Conservation (phyloP, 441 rosid genomes). For the Erysimum cheiri region DNA sequence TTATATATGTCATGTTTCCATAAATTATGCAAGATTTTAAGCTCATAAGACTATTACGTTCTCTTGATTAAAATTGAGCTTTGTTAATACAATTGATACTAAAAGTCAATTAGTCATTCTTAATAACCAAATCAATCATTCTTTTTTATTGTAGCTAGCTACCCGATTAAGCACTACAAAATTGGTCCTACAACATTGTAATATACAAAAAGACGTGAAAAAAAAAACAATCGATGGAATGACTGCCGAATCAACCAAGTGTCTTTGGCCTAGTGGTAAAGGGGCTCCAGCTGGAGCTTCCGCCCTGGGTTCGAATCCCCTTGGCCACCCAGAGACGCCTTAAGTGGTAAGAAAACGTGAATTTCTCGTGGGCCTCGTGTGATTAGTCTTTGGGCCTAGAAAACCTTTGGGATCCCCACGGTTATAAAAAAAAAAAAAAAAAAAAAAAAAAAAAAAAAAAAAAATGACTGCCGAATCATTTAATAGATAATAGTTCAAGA, state of each 20-base stretch:
- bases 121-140: background rate
- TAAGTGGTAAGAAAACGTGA: too few relatives aligned
- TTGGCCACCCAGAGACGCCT: too few relatives aligned
- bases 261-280: too few relatives aligned
- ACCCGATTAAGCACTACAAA: slow-evolving; percentile 4
- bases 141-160: background rate
- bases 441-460: too few relatives aligned
- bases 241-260: too few relatives aligned
- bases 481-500: background rate
- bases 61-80: background rate
- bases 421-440: too few relatives aligned
- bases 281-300: too few relatives aligned
- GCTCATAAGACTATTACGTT: slow-evolving; percentile 1
- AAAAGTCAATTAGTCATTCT: background rate
- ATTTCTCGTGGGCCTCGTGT: too few relatives aligned
- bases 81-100: background rate
- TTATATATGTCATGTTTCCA: background rate
- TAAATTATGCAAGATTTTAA: background rate
- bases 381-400: too few relatives aligned
- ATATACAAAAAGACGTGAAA: background rate
- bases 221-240: background rate
- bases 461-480: slow-evolving; percentile 1
- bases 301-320: too few relatives aligned
- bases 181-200: background rate
- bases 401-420: too few relatives aligned